Evolutionary conservation across 139 green algal species (phyloP).

Genomic region (Coelastrella sp.): DNA sequence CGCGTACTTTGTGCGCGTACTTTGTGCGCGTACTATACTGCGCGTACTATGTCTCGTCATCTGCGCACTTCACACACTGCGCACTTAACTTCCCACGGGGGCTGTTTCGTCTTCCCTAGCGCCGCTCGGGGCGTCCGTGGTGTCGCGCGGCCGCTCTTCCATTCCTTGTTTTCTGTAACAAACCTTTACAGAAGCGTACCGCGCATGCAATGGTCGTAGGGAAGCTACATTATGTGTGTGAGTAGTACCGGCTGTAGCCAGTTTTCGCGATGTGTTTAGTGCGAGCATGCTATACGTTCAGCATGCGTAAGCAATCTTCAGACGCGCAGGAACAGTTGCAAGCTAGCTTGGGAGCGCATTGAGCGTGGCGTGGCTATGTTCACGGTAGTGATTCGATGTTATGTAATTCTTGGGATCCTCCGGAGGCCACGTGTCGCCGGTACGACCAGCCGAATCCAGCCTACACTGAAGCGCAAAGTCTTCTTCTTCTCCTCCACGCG

Average conservation of each 20-base stretch:
- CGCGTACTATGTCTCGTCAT: too few relatives aligned
- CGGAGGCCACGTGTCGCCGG: too few relatives aligned
- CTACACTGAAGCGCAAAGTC: too few relatives aligned
- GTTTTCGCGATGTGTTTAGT: background rate
- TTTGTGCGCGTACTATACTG: too few relatives aligned
- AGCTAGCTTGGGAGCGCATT: background rate
- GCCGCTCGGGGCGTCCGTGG: background rate
- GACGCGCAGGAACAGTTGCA: background rate
- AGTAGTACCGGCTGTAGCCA: background rate
- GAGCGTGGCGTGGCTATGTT: too few relatives aligned
- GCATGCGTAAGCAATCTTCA: background rate
- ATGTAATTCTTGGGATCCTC: too few relatives aligned
- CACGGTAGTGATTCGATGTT: too few relatives aligned
- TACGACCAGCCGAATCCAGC: too few relatives aligned
- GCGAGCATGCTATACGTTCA: background rate
- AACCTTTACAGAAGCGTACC: background rate
- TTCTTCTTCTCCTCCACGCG: background rate
- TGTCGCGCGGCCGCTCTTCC: background rate
- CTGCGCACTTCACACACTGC: too few relatives aligned
- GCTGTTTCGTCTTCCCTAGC: background rate
- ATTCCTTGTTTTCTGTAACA: background rate
- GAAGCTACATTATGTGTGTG: background rate
- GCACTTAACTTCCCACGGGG: too few relatives aligned
- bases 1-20: too few relatives aligned
- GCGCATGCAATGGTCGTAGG: background rate